Percentiles rank a stretch among this genome's conserved stretches.
Conservation (phyloP, 371 early-diverging fungal genomes). For the Chytridiales sp. region DNA sequence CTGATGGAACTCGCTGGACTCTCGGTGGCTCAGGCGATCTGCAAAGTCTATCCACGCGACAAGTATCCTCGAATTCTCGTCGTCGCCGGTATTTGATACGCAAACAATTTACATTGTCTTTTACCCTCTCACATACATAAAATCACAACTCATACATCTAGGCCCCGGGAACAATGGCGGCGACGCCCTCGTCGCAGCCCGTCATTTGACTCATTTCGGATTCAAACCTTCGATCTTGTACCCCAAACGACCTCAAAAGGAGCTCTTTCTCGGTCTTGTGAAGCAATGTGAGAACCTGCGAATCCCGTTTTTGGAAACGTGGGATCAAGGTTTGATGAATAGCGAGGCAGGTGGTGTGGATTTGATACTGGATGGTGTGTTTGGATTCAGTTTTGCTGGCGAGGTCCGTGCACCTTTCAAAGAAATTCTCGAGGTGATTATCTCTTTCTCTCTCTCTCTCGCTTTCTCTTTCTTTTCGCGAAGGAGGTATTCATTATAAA, state of each 20-base stretch:
- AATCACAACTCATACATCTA: not conserved
- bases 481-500: constrained; percentile 9
- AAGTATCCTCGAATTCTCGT: not conserved
- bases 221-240: constrained; percentile 75
- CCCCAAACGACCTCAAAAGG: constrained; percentile 71
- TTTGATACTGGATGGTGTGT: constrained; percentile 84
- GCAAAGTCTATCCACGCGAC: constrained; percentile 61
- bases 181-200: constrained; percentile 91
- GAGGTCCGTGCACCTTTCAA: constrained; percentile 79
- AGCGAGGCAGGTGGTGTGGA: constrained; percentile 47
- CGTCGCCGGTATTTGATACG: not conserved
- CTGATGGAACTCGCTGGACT: constrained; percentile 90
- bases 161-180: constrained; percentile 96
- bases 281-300: constrained; percentile 68
- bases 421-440: constrained; percentile 55
- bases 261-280: constrained; percentile 66
- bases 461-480: not conserved
- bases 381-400: constrained; percentile 83
- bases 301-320: constrained; percentile 60
- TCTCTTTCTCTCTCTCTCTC: not conserved
- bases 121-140: constrained; percentile 5
- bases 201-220: constrained; percentile 86
- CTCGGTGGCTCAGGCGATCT: constrained; percentile 84
- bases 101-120: not conserved
- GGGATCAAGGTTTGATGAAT: constrained; percentile 1